Base-by-base conservation (phyloP, 2,329 filamentous ascomycete genomes). In the Aspergillus sp. region DNA sequence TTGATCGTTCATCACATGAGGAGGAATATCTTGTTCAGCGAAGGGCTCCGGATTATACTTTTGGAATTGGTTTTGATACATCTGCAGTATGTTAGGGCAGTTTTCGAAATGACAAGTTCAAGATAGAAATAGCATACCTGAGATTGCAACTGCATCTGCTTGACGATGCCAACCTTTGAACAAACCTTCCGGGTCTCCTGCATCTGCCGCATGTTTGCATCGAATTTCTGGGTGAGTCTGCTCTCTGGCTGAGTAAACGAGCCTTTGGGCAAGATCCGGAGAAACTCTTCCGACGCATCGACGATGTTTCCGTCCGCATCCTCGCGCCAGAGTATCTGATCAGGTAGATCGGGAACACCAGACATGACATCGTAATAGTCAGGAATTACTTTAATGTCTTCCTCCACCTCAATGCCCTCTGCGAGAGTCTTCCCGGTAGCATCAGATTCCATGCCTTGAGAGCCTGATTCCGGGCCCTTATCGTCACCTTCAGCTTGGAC, bases 91-190 rank as follows among this genome's bases (percentile, higher is more conserved):
- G 32, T 45, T 55, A 52, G 58, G 44, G 33, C 29, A n/a, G 9
- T n/a, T 4, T n/a, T 19, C 19, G 19, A 19, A 33, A 10, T 4
- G 27, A 39, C 5, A 5, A n/a, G 12, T 27, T 48, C 6, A 29
- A 41, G 48, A 29, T 5, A 33, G 42, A 5, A 35, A 29, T 29
- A 43, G 60, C 73, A 63, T 79, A 88, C 87, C 79, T 96, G 93
- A 44, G 89, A 88, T 66, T 98, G 93, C 45, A 97, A 81, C 70
- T 98, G 93, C 93, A 98, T 98, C 71, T 98, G 93, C 73, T 97
- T 98, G 64, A 98, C 93, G 51, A 98, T 88, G 42, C 88, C 85
- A 64, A 98, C 95, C 70, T 97, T 98, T 7, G 89, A 89, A 59
- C 89, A 94, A 29, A 98, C 79, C 64, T 96, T 97, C 56, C 93